Evolutionary conservation across 192 early-diverging fungal species (phyloP), one percentile per base, ranked within the genome.

Genomic region (Coemansia sp.): DNA sequence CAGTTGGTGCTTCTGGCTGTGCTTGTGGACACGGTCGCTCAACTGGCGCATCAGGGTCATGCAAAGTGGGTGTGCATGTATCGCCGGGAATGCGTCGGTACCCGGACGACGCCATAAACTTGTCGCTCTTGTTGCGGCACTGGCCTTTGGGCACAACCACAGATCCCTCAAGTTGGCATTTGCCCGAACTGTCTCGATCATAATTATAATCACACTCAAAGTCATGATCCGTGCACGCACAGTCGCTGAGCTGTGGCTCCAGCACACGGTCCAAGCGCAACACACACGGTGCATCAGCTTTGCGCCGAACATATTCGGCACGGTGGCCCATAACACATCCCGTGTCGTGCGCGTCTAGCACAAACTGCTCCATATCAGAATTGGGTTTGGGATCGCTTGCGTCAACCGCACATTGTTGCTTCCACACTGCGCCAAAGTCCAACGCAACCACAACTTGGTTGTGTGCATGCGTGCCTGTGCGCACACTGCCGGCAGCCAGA

Each of bases 131-230:
- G 24, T 76, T 70, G 25, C 68, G 82, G 73, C 95, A 97, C 15
- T 86, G 59, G 62, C 81, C 85, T 29, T 82, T 73, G 59, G 88
- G 81, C 60, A 94, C 67, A 27, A 67, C 43, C 69, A 84, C 72
- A 17, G 68, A 49, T 6, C 88, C 89, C 5, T 73, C 63, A 49
- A 81, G 80, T 17, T 84, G 73, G 74, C 95, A 97, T 48, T 76
- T 56, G 17, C 84, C 84, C 22, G 75, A 63, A 2, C 48, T 37
- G 21, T 84, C 69, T 15, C 75, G 85, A 10, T 84, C 78, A 76
- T 85, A 97, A 67, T 93, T 88, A 63, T 86, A 89, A 74, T 98
- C 95, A 71, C 97, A 98, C 76, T 97, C 97, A 74, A 87, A 98
- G 76, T 98, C 97, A 50, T 85, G 82, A 21, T 71, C 80, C 0